Base-by-base conservation (phyloP, 805 yeast species). In the Candida odintsovae region DNA sequence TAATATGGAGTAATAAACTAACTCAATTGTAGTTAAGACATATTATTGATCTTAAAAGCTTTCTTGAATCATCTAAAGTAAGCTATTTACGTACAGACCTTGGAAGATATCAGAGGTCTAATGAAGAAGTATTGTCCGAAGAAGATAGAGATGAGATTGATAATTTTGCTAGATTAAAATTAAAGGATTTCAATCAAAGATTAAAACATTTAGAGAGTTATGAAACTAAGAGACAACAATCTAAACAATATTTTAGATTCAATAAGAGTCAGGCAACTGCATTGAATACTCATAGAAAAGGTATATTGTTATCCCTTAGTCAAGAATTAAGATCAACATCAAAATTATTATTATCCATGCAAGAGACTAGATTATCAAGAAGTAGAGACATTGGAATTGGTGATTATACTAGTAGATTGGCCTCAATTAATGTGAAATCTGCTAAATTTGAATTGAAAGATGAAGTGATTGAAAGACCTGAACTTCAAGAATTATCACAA, bases 101-200 rank as follows among this genome's bases (percentile, higher is more conserved):
- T 7, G 45, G 47, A 3, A 42, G 22, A 12, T 46, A 47, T 13
- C 40, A 38, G 19, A 40, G 35, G 9, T 21, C 41, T 0, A 41
- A 55, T 52, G 41, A 44, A 43, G 40, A 59, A 44, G 43, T 44
- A 46, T 66, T 77, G 59, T 55, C 72, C 22, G 69, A 71, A 26
- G 68, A 64, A 10, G 82, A 79, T 36, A 76, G 79, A 54, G 78
- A 78, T 49, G 69, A 71, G 33, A 70, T 81, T 20, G 86, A 80
- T 52, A 74, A 77, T 41, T 80, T 78, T 48, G 68, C 78, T 38
- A 71, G 78, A 47, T 55, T 72, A 21, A 76, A 77, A 56, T 54
- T 80, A 40, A 82, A 77, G 52, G 71, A 72, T 47, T 67, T 77
- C 51, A 72, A 72, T 49, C 77, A 75, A 47, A 73, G 78, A 55